These are phyloP conservation scores for Candida lessepsii DNA, from an alignment of 805 yeast genomes.

Conservation along the genomic window DNA sequence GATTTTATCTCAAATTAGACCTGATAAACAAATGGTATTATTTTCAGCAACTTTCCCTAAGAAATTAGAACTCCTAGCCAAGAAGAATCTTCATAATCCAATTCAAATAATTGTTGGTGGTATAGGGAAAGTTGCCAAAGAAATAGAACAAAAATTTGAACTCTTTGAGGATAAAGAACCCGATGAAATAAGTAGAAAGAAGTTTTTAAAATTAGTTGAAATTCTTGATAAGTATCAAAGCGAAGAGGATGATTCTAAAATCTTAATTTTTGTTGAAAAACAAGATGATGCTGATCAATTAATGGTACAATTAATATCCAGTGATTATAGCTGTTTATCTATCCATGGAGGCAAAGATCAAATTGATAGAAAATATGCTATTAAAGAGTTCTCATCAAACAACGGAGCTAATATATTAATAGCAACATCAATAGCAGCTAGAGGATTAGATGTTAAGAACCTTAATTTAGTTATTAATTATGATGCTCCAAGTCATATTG, in stretches of 20 bases:
- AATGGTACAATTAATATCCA: constrained; percentile 48
- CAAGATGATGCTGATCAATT: constrained; percentile 84
- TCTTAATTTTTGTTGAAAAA: constrained; percentile 81
- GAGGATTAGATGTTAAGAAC: constrained; percentile 92
- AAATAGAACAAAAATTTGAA: constrained; percentile 70
- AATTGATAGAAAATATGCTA: constrained; percentile 71
- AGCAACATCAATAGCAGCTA: constrained; percentile 92
- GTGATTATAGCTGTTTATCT: constrained; percentile 60
- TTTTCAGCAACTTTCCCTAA: constrained; percentile 94
- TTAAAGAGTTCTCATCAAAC: constrained; percentile 57
- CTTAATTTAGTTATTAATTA: constrained; percentile 73
- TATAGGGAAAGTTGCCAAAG: constrained; percentile 75
- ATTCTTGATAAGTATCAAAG: constrained; percentile 50
- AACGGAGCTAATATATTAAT: constrained; percentile 65
- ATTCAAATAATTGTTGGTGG: constrained; percentile 79
- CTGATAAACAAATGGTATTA: constrained; percentile 83
- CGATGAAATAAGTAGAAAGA: constrained; percentile 42
- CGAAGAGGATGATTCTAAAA: constrained; percentile 41
- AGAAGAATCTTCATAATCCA: constrained; percentile 60
- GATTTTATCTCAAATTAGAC: constrained; percentile 71
- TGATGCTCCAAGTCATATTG: constrained; percentile 81
- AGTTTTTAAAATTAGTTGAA: constrained; percentile 54
- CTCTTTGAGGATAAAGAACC: constrained; percentile 46
- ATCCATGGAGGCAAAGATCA: constrained; percentile 95
- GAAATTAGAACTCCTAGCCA: constrained; percentile 73